Percentiles rank a stretch among this genome's conserved stretches.
These are phyloP conservation scores for Termitomyces titanicus DNA, from an alignment of 768 basidiomycete genomes.

Conservation along the genomic window DNA sequence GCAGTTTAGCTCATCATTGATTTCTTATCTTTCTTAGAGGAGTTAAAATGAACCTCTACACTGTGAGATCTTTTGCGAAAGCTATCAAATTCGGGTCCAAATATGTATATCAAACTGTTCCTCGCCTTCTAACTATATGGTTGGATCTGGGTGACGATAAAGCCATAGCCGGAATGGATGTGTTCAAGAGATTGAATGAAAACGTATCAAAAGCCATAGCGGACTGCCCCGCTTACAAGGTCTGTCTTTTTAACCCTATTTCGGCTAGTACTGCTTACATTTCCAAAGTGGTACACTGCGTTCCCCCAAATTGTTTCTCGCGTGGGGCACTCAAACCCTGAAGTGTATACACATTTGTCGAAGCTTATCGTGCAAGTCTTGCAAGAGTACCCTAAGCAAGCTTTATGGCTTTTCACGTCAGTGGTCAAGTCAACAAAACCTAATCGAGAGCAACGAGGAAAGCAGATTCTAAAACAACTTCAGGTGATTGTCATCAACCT, in stretches of 20 bases:
- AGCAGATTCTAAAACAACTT: constrained; percentile 51
- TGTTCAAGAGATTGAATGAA: constrained; percentile 54
- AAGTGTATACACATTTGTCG: constrained; percentile 57
- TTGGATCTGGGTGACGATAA: constrained; percentile 78
- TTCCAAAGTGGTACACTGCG: constrained; percentile 83
- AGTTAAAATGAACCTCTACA: constrained; percentile 59
- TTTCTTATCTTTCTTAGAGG: constrained; percentile 36
- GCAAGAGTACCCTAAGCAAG: constrained; percentile 83
- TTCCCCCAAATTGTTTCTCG: constrained; percentile 97
- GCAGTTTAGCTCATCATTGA: not conserved
- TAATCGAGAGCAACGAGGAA: constrained; percentile 58
- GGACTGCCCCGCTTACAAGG: constrained; percentile 78
- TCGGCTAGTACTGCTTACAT: too few species aligned
- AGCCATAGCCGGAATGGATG: constrained; percentile 24
- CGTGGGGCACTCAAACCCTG: constrained; percentile 68
- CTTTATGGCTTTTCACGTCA: constrained; percentile 88
- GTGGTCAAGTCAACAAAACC: constrained; percentile 80
- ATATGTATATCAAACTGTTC: constrained; percentile 94
- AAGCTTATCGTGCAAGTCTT: constrained; percentile 71
- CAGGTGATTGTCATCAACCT: constrained; percentile 38
- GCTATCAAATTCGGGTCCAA: constrained; percentile 86
- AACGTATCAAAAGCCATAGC: constrained; percentile 52
- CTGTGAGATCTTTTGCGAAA: constrained; percentile 62
- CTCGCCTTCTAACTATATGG: constrained; percentile 93
- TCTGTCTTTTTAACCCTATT: not conserved